These are phyloP conservation scores for Maudiozyma saulgeensis DNA, from an alignment of 805 yeast genomes.

Conservation along the genomic window DNA sequence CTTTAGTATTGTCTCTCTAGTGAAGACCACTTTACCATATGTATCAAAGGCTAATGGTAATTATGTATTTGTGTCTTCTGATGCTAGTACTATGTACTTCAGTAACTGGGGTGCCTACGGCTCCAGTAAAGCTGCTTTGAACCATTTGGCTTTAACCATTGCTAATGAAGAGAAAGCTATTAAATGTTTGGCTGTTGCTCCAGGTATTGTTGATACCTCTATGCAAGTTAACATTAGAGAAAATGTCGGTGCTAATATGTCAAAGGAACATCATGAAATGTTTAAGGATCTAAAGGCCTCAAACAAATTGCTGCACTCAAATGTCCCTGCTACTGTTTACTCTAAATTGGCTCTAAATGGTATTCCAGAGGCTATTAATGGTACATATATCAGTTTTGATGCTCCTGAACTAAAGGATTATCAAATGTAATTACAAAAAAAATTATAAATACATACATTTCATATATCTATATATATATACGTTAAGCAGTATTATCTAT, in stretches of 20 bases:
- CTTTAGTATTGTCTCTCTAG: slow-evolving; percentile 61
- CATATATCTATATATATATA: neutral
- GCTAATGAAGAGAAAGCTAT: slow-evolving; percentile 55
- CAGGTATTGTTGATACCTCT: slow-evolving; percentile 85
- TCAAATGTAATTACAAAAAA: neutral
- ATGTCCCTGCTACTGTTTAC: slow-evolving; percentile 61
- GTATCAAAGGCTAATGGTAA: slow-evolving; percentile 46
- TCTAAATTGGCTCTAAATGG: slow-evolving; percentile 59
- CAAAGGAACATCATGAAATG: slow-evolving; percentile 43
- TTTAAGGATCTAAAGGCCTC: slow-evolving; percentile 54
- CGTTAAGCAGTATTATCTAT: too few species aligned
- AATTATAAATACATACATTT: neutral
- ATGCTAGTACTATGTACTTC: slow-evolving; percentile 53
- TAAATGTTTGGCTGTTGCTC: slow-evolving; percentile 63
- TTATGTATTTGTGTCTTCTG: slow-evolving; percentile 73
- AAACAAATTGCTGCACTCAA: slow-evolving; percentile 53
- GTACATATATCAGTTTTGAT: slow-evolving; percentile 55
- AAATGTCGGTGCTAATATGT: slow-evolving; percentile 47
- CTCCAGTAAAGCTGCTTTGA: slow-evolving; percentile 80
- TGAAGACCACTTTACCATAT: slow-evolving; percentile 46
- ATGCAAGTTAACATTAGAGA: slow-evolving; percentile 80
- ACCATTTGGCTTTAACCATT: slow-evolving; percentile 59
- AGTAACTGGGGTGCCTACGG: slow-evolving; percentile 83
- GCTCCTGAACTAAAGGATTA: slow-evolving; percentile 26
- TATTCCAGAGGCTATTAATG: slow-evolving; percentile 47